Base-by-base conservation (phyloP, 2,329 filamentous ascomycete genomes). In the Emericellopsis cladophorae region DNA sequence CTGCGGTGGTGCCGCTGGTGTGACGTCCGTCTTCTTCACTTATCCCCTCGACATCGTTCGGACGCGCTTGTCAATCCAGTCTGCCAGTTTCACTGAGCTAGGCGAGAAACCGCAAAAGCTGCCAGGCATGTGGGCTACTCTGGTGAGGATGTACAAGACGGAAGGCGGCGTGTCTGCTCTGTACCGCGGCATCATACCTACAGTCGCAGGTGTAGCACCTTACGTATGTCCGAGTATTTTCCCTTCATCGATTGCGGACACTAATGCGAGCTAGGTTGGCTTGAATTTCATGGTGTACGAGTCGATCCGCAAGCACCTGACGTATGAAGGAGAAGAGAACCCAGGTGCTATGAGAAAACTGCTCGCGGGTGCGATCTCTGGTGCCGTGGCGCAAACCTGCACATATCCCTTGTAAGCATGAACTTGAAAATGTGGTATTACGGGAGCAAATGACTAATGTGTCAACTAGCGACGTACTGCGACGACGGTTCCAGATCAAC, bases 201-300 rank as follows among this genome's bases (percentile, higher is more conserved):
- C 92, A 0, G 81, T 98, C 31, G 87, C 90, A 33, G 92, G 92
- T 39, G 92, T 98, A 29, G 92, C 92, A 33, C 92, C 92, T 49
- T 96, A 96, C 58, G 90, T 86, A 62, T 44, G 66, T 55, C 31
- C 31, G 18, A 4, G 26, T 12, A 29, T 9, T 9, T 12, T 9
- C 26, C 8, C 26, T 9, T 12, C 4, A 29, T 29, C 9, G 9
- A 29, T 29, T 29, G 3, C 26, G 6, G 26, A 29, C 9, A 29
- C 40, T 29, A 18, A 18, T n/a, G n/a, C 11, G 11, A 2, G 6
- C 31, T 50, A 88, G 81, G 84, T 98, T 46, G 92, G 92, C 32
- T 70, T 98, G 41, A 98, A 98, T 60, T 98, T 98, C 61, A 96
- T 96, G 88, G 87, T 86, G 6, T 98, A 98, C 62, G 92, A 98